phyloP scores from a whole-genome alignment of 2,329 filamentous ascomycete species.

The Orbilia oligospora region DNA sequence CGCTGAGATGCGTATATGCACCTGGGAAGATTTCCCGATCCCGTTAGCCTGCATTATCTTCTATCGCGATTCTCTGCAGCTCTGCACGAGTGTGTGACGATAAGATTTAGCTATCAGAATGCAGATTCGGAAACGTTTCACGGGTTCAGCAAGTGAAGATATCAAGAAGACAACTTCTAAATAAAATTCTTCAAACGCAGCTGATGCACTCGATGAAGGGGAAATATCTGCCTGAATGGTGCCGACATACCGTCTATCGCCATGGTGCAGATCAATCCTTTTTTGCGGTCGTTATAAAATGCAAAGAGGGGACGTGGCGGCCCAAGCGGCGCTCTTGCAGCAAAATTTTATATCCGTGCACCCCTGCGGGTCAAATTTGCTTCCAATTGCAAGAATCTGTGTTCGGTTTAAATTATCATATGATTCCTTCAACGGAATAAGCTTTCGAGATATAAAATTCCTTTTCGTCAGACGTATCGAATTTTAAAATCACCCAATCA shows the following conservation, averaged over 20 bases:
- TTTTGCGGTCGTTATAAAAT: conserved; percentile 44
- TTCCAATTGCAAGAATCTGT: background rate
- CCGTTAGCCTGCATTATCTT: conserved; percentile 8
- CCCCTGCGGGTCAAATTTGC: conserved; percentile 16
- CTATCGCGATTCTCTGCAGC: no score
- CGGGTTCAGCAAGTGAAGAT: conserved; percentile 4
- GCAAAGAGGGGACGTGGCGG: conserved; percentile 45
- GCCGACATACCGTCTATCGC: no score
- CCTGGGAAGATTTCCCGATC: conserved; percentile 25
- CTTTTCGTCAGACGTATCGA: conserved; percentile 27
- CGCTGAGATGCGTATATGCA: background rate
- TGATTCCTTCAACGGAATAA: conserved; percentile 31
- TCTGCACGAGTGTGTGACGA: background rate
- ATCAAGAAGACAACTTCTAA: conserved; percentile 17
- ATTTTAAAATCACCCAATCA: conserved; percentile 53
- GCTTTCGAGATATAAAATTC: conserved; percentile 50
- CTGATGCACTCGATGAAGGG: conserved; percentile 27
- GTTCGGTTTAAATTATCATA: conserved; percentile 34
- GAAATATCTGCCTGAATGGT: conserved; percentile 35
- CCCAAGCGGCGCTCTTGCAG: conserved; percentile 55
- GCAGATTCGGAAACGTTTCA: conserved; percentile 21
- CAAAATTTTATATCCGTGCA: conserved; percentile 20
- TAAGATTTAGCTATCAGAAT: background rate
- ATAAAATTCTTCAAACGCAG: conserved; percentile 26
- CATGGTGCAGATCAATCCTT: conserved; percentile 23